Evolutionary conservation across 176 grass and related monocot genomes (phyloP).

Genomic region (Cenchrus fungigraminus): DNA sequence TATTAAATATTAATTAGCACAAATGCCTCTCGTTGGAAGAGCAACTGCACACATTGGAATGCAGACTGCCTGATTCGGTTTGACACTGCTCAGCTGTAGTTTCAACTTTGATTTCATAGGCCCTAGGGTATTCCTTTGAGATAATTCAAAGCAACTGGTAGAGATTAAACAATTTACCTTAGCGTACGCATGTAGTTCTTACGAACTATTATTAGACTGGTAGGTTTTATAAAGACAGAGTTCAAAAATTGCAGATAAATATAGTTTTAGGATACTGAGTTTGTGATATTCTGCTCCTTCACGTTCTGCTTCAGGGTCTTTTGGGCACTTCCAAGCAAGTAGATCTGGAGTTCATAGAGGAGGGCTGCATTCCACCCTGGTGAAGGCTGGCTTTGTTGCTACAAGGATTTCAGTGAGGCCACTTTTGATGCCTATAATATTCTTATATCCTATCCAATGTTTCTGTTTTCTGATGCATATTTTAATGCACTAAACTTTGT

Average conservation of each 20-base stretch:
- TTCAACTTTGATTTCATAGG: not conserved
- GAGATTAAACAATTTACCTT: not conserved
- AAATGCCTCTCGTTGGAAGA: not conserved
- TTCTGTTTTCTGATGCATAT: slow-evolving; percentile 26
- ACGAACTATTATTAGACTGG: slow-evolving; percentile 13
- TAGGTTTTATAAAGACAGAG: not conserved
- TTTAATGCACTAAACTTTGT: not conserved
- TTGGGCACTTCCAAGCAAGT: slow-evolving; percentile 99
- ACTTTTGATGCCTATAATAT: not conserved
- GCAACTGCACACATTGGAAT: slow-evolving; percentile 1
- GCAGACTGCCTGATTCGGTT: not conserved
- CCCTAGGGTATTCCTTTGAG: not conserved
- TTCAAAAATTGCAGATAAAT: not conserved
- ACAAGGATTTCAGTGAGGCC: slow-evolving; percentile 91
- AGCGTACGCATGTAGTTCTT: not conserved
- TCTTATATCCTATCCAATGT: slow-evolving; percentile 12
- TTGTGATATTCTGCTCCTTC: not conserved
- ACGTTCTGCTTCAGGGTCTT: slow-evolving; percentile 70
- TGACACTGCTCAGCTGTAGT: not conserved
- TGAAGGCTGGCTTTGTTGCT: slow-evolving; percentile 93
- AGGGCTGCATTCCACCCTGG: slow-evolving; percentile 73
- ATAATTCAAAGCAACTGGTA: not conserved
- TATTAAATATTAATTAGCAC: not conserved
- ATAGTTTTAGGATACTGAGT: not conserved
- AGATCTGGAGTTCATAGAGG: slow-evolving; percentile 93